Conservation (phyloP, 2,329 filamentous ascomycete species). For the Tolypocladium ovalisporum region DNA sequence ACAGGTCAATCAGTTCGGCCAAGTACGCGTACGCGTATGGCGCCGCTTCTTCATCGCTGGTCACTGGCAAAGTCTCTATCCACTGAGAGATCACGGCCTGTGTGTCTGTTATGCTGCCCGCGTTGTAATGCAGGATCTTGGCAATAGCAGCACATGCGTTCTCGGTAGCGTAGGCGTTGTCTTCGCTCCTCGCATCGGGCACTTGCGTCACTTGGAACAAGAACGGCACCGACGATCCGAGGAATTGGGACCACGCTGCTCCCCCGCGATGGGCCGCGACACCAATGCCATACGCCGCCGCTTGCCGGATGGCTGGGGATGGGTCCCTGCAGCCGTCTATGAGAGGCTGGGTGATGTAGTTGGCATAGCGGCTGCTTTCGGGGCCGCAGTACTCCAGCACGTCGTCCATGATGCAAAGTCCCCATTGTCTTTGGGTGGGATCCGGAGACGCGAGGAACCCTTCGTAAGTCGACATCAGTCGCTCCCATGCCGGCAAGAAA, state of each 20-base stretch:
- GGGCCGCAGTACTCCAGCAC: slow-evolving; percentile 93
- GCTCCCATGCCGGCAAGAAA: slow-evolving; percentile 84
- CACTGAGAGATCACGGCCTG: slow-evolving; percentile 73
- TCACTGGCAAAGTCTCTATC: slow-evolving; percentile 83
- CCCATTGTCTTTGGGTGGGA: slow-evolving; percentile 92
- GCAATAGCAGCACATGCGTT: slow-evolving; percentile 95
- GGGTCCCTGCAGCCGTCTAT: slow-evolving; percentile 76
- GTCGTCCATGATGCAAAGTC: slow-evolving; percentile 97
- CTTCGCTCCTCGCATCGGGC: slow-evolving; percentile 73
- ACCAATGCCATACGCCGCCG: slow-evolving; percentile 89
- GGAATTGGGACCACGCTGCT: slow-evolving; percentile 75
- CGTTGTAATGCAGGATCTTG: slow-evolving; percentile 90
- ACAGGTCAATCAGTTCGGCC: slow-evolving; percentile 87
- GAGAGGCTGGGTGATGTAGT: slow-evolving; percentile 78
- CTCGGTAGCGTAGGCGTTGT: slow-evolving; percentile 94
- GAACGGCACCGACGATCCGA: slow-evolving; percentile 65
- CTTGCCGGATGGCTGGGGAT: slow-evolving; percentile 86
- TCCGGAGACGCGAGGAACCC: slow-evolving; percentile 72
- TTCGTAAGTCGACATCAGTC: slow-evolving; percentile 74
- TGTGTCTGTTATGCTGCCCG: slow-evolving; percentile 61
- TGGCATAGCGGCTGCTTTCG: slow-evolving; percentile 76
- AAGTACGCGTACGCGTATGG: slow-evolving; percentile 93
- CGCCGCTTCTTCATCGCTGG: slow-evolving; percentile 93
- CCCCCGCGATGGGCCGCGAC: slow-evolving; percentile 92
- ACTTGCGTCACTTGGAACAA: slow-evolving; percentile 79